Base-by-base conservation (phyloP, 306 rosid species). In the Inga leiocalycina region DNA sequence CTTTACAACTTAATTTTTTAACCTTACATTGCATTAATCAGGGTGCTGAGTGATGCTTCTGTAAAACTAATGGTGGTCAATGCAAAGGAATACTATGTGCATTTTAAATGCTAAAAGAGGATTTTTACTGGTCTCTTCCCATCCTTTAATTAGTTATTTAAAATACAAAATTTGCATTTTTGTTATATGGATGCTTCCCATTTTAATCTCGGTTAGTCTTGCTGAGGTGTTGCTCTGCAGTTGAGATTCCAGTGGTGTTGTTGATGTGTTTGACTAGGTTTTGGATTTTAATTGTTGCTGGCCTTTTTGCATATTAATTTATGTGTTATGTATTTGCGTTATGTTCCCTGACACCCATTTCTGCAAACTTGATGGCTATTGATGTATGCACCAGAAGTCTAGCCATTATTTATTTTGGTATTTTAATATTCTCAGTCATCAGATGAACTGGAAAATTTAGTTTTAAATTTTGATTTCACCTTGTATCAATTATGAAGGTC, bases 1-100 rank as follows among this genome's bases (percentile, higher is more conserved):
- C 77, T 84, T 80, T 75, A 9, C 79, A 57, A 15, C 70, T 72
- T 68, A n/a, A 70, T 54, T 79, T 78, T 62, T 62, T 73, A 64
- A 68, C 83, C 34, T 48, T 27, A 12, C 46, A 41, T 85, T 34
- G 45, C 22, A 15, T 30, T 75, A 56, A 69, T 64, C 79, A 34
- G 67, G 64, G 72, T 66, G 37, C 6, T 13, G 41, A 72, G 46
- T 72, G n/a, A 45, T 46, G 59, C 76, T 45, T 24, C 16, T 72
- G 41, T 44, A 24, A 72, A 14, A 72, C 37, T 71, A 43, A 44
- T 14, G 35, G 20, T 1, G 10, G 35, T 71, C 11, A 44, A 43
- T 12, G 19, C 35, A n/a, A 44, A 43, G 30, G 22, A 43, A 44
- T 71, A 44, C 35, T 27, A n/a, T 71, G 56, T 44, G 19, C 41